Base-by-base conservation (phyloP, 2,329 filamentous ascomycete species). In the Pseudopithomyces maydicus region DNA sequence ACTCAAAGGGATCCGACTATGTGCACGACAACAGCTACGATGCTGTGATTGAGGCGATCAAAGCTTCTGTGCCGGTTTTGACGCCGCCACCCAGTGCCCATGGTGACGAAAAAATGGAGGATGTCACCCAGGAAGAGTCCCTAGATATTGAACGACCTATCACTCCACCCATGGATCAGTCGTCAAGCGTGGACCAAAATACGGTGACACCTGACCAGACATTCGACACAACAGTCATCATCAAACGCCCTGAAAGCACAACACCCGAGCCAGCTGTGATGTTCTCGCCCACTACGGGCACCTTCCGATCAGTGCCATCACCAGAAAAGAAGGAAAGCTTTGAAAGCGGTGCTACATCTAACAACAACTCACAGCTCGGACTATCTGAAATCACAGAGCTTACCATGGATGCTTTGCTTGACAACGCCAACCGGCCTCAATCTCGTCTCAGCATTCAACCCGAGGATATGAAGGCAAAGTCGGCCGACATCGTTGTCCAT, bases 1-100 rank as follows among this genome's bases (percentile, higher is more conserved):
- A 76, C 61, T 68, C 70, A 46, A 66, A 74, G 44, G 65, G 76
- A 71, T 74, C 72, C 72, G 52, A 73, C 55, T 69, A 78, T 65
- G 66, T 78, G 64, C 64, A 79, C 58, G 69, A 76, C 58, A 63
- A 72, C 50, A 72, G 66, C 6, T 73, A 73, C 32, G 68, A 63
- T 4, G 66, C 63, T 20, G 73, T 73, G 54, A 76, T 76, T 64
- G 67, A 75, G 56, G 68, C 69, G 11, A 75, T 77, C 59, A 77
- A 71, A 63, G 59, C 80, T 72, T 65, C 78, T 74, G 54, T 82
- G 78, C 63, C 82, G 70, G 81, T 87, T 52, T 85, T 89, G 64
- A 82, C 85, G 12, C 85, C 87, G 5, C 82, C 83, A 17, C 82
- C 88, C 66, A 88, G 86, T 46, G 84, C 86, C 53, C 88, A 89